These are phyloP conservation scores for Fistulinella prunicolor DNA, from an alignment of 768 basidiomycete genomes.

Conservation along the genomic window DNA sequence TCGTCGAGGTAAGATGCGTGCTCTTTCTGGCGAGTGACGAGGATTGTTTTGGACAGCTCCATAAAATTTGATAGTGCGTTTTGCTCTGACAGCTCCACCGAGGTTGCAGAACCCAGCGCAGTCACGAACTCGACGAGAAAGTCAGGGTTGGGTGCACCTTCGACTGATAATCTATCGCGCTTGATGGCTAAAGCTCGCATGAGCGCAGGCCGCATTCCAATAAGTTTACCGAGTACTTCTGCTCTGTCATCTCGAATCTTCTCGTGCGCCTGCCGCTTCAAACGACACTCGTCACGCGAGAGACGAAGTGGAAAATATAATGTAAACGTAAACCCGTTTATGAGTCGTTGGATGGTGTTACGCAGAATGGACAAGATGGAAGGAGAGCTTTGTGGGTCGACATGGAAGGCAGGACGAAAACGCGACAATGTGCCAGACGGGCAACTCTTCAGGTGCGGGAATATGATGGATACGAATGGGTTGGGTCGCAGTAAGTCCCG, in stretches of 20 bases:
- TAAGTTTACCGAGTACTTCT: slow-evolving; percentile 60
- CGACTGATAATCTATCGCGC: background rate
- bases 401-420: slow-evolving; percentile 10
- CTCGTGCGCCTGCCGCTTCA: slow-evolving; percentile 58
- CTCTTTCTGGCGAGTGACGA: slow-evolving; percentile 28
- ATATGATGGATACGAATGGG: slow-evolving; percentile 55
- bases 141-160: slow-evolving; percentile 5
- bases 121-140: slow-evolving; percentile 24
- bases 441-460: slow-evolving; percentile 55
- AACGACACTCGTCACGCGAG: slow-evolving; percentile 61
- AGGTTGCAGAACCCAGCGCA: slow-evolving; percentile 17
- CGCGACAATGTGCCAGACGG: slow-evolving; percentile 24
- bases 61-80: slow-evolving; percentile 12
- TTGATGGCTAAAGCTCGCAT: slow-evolving; percentile 29
- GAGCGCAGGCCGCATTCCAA: slow-evolving; percentile 50
- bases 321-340: slow-evolving; percentile 9
- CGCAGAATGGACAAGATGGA: slow-evolving; percentile 10
- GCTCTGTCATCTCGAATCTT: slow-evolving; percentile 67
- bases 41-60: slow-evolving; percentile 16
- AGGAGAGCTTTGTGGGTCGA: slow-evolving; percentile 4
- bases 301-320: slow-evolving; percentile 57
- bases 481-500: slow-evolving; percentile 44
- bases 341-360: slow-evolving; percentile 9
- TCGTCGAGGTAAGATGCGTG: slow-evolving; percentile 30
- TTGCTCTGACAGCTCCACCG: slow-evolving; percentile 12